A percentile compares a stretch with the other conserved stretches of the same genome.
These are phyloP conservation scores for Litsea cubeba DNA, from an alignment of 164 flowering plant species.

Conservation along the genomic window DNA sequence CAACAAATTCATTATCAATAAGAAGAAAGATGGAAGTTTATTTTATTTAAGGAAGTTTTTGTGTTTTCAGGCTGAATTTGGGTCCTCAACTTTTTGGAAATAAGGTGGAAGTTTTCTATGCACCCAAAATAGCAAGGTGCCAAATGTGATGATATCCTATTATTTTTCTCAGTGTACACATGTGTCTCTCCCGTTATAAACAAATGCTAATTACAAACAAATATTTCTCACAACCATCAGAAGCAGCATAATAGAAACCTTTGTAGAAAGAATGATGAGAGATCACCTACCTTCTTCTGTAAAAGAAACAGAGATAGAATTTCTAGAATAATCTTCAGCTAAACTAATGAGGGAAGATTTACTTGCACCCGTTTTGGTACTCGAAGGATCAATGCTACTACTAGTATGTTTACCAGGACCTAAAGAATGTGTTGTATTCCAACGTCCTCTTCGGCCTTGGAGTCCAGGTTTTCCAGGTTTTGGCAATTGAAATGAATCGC, in stretches of 20 bases:
- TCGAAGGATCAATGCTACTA: constrained; percentile 7
- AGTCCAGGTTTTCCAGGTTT: constrained; percentile 71
- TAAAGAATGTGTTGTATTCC: constrained; percentile 36
- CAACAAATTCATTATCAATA: too few species aligned
- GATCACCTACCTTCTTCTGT: constrained; percentile 68
- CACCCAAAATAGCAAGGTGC: background rate
- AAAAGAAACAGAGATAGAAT: constrained; percentile 65
- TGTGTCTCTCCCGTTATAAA: background rate
- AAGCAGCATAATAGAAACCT: background rate
- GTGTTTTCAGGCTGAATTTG: too few species aligned
- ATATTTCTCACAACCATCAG: background rate
- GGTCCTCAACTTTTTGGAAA: background rate
- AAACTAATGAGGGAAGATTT: constrained; percentile 28
- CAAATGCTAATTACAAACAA: background rate
- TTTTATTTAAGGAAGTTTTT: too few species aligned
- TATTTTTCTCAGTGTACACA: background rate
- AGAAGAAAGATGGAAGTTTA: too few species aligned
- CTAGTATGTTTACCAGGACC: constrained; percentile 25
- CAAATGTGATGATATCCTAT: background rate
- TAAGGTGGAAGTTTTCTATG: background rate
- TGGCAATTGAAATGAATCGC: constrained; percentile 63
- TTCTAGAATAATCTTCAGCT: constrained; percentile 54
- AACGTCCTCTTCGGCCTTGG: constrained; percentile 58
- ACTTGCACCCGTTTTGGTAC: constrained; percentile 23
- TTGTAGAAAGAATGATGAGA: background rate